A percentile compares a stretch with the other conserved stretches of the same genome.
These are phyloP conservation scores for Apiospora aurea DNA, from an alignment of 2,329 filamentous ascomycete genomes.

Conservation along the genomic window DNA sequence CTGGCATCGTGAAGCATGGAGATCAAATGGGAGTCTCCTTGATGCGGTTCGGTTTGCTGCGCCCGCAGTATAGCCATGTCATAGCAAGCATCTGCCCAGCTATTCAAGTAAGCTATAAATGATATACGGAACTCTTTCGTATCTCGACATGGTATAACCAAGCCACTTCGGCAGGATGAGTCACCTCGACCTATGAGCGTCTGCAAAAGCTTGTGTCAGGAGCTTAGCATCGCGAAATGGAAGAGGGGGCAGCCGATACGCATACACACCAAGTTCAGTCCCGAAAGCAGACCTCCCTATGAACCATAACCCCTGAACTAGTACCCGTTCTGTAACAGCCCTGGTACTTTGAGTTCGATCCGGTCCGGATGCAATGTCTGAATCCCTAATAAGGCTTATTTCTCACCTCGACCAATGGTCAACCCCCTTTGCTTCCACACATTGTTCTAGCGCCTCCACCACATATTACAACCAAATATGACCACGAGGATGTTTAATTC, in stretches of 20 bases:
- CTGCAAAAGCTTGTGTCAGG: not conserved
- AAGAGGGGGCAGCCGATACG: not conserved
- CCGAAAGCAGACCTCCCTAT: not conserved
- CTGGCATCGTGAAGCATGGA: not conserved
- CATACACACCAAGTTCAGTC: not conserved
- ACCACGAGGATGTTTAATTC: not conserved
- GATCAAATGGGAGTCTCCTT: not conserved
- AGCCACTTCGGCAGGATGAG: not conserved
- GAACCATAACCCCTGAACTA: slow-evolving; percentile 16
- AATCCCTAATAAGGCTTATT: slow-evolving; percentile 1
- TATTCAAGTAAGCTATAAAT: not conserved
- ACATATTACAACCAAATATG: not conserved
- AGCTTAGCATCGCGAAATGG: no score
- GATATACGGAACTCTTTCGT: no score
- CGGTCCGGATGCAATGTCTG: not conserved
- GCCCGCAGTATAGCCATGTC: not conserved
- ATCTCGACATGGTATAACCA: not conserved
- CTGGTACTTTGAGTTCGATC: not conserved
- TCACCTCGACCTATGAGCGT: not conserved
- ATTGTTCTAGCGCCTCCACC: not conserved
- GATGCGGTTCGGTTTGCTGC: not conserved
- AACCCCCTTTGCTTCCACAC: not conserved
- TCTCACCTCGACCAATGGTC: not conserved
- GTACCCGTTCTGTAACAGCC: not conserved
- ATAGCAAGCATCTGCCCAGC: not conserved